Percentiles rank a stretch among this genome's conserved stretches.
Conservation (phyloP, 1,284 basidiomycete genomes). For the Cutaneotrichosporon curvatum region DNA sequence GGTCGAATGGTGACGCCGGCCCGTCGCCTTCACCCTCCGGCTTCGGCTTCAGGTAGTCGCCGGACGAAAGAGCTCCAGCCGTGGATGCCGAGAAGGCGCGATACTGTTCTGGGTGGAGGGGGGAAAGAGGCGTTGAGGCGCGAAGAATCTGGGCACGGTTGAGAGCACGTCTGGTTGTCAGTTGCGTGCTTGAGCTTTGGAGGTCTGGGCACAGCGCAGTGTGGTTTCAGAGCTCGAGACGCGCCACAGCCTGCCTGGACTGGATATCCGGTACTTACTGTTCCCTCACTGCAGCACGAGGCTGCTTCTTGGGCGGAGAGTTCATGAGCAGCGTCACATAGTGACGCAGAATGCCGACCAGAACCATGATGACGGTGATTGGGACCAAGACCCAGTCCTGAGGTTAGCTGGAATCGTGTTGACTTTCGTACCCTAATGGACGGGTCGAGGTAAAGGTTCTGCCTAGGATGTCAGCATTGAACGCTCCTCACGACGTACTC, state of each 20-base stretch:
- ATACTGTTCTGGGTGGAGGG: conserved; percentile 67
- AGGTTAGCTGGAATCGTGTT: not conserved
- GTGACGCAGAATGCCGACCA: conserved; percentile 89
- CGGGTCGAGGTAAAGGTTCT: conserved; percentile 73
- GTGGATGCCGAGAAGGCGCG: conserved; percentile 66
- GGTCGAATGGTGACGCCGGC: conserved; percentile 66
- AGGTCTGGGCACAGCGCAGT: not conserved
- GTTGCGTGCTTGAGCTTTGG: not conserved
- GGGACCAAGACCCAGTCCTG: conserved; percentile 74
- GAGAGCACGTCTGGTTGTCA: conserved; percentile 63
- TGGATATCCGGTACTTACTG: conserved; percentile 75
- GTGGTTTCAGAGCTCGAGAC: too few relatives aligned
- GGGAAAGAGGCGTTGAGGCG: conserved; percentile 67
- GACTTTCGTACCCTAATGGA: conserved; percentile 67
- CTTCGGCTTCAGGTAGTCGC: conserved; percentile 74
- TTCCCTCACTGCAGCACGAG: conserved; percentile 75
- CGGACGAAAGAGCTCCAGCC: conserved; percentile 62
- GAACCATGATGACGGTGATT: conserved; percentile 94
- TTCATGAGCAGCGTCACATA: conserved; percentile 85
- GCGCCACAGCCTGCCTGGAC: too few relatives aligned
- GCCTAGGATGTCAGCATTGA: conserved; percentile 15
- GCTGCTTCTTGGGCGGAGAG: conserved; percentile 71
- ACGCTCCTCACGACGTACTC: conserved; percentile 5
- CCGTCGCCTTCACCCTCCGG: conserved; percentile 51
- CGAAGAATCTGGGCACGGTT: conserved; percentile 75